Evolutionary conservation across 2,329 filamentous ascomycete genomes (phyloP).

Genomic region (Nigrospora osmanthi): DNA sequence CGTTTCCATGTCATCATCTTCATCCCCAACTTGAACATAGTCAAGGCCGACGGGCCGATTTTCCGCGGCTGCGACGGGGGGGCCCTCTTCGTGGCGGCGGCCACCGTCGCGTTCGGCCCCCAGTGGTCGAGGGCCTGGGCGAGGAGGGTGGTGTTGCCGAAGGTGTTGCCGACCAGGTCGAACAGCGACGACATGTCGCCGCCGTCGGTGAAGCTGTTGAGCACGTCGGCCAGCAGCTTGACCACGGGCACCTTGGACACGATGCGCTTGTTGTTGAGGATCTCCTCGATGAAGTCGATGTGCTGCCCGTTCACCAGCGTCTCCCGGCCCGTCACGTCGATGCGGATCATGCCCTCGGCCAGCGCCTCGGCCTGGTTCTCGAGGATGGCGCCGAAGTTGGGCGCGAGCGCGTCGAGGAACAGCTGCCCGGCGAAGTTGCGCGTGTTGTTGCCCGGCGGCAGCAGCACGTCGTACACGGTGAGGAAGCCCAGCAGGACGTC

Average conservation of each 20-base stretch:
- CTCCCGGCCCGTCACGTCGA: slow-evolving; percentile 32
- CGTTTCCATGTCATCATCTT: too few relatives aligned
- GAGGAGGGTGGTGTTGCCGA: slow-evolving; percentile 31
- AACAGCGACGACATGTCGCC: slow-evolving; percentile 14
- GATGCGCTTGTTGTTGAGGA: slow-evolving; percentile 31
- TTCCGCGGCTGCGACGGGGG: too few relatives aligned
- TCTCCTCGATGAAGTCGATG: slow-evolving; percentile 33
- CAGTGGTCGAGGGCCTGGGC: slow-evolving; percentile 27
- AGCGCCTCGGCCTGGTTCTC: slow-evolving; percentile 27
- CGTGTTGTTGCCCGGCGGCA: slow-evolving; percentile 35
- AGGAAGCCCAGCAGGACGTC: slow-evolving; percentile 30
- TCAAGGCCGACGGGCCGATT: too few relatives aligned
- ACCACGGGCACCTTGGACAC: slow-evolving; percentile 27
- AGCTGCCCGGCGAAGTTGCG: slow-evolving; percentile 30
- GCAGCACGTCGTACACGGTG: slow-evolving; percentile 26
- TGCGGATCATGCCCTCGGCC: slow-evolving; percentile 27
- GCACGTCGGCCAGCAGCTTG: slow-evolving; percentile 26
- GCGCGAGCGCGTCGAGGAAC: slow-evolving; percentile 28
- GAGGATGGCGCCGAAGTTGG: slow-evolving; percentile 32
- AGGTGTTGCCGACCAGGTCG: slow-evolving; percentile 25
- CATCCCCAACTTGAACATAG: too few relatives aligned
- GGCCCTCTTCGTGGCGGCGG: too few relatives aligned
- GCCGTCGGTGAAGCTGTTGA: slow-evolving; percentile 24
- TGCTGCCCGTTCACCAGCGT: slow-evolving; percentile 32
- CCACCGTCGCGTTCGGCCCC: slow-evolving; percentile 11